Evolutionary conservation across 805 yeast species (phyloP), one percentile per base, ranked within the genome.

Genomic region (Sugiyamaella qingdaonensis): DNA sequence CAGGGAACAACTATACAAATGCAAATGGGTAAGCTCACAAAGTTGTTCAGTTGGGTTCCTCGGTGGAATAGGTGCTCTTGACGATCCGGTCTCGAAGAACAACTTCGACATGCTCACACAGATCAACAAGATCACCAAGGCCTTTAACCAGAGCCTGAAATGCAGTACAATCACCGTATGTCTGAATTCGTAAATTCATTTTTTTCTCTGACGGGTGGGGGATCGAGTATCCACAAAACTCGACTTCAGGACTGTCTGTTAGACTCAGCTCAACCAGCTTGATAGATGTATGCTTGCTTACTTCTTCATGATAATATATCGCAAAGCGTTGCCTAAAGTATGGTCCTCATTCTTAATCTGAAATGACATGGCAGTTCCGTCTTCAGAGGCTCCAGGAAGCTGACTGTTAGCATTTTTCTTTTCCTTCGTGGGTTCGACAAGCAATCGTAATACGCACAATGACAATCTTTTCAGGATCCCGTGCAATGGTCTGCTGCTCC

Each of bases 161-260:
- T 2, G 98, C 98, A 2, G 97, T 85, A 59, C 81, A 78, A 8
- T 74, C 73, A 31, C 83, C 97, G 66, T 90, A 91, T 0, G 99
- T 94, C 73, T 94, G 99, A 58, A 94, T 89, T 73, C 99, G 82
- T 53, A 94, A 69, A 72, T 94, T 89, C 71, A 94, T 75, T 61
- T 86, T 85, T 56, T 88, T 78, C 72, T 94, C 99, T 34, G 96
- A 88, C 16, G 99, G 99, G 71, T 94, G 99, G 10, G 99, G 99
- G 61, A 94, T 94, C 43, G 97, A 89, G 73, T 94, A 94, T 53
- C 99, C 99, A 67, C 98, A 92, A 69, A 94, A 94, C 67, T 94
- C 99, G 24, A 94, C 99, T 60, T 90, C 95, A 36, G 97, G 97
- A 66, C 73, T 68, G 33, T 19, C 51, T 35, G 35, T 37, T 45